Evolutionary conservation across 176 grass and related monocot genomes (phyloP), one percentile per base, ranked within the genome.

Genomic region (Dactylis glomerata): DNA sequence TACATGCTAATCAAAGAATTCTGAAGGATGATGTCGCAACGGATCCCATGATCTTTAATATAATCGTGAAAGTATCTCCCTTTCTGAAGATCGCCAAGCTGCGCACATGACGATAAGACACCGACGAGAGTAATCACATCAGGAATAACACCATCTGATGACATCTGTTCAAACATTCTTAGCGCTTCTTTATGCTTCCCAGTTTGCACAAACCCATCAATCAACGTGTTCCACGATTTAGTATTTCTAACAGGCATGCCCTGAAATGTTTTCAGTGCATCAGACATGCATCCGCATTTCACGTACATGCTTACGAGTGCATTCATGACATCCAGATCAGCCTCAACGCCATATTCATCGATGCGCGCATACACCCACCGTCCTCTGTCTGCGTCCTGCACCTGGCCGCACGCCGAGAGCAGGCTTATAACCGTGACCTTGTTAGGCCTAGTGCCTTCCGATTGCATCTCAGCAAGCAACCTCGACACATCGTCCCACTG

Each of bases 1-100:
- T 95, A 98, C 92, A 90, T 98, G 85, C 92, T 93, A 38, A 98
- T 85, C 38, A 98, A 82, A 45, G 91, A 86, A 88, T 98, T 98
- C 17, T 47, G 38, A 68, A 98, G 75, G 78, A 95, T 80, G 65
- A 68, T 72, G 77, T 88, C 92, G 42, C 57, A 86, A n/a, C 0
- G 47, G 45, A 85, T 82, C 41, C 80, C 80, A 45, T 40, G 59
- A 55, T 77, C 69, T 69, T 67, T 85, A 37, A 92, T 85, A 49
- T 87, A 98, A 83, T 49, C 31, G 57, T 89, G 89, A 27, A 92
- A 40, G 56, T 88, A 55, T 55, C 57, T 91, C 17, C 89, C 92
- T 55, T 83, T 77, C 14, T 90, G 87, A 50, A 93, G 81, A 80
- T 95, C 83, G 49, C 95, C 71, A 45, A 98, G 63, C 46, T 95